Conservation (phyloP, 805 yeast species). For the Ogataea pignaliae region DNA sequence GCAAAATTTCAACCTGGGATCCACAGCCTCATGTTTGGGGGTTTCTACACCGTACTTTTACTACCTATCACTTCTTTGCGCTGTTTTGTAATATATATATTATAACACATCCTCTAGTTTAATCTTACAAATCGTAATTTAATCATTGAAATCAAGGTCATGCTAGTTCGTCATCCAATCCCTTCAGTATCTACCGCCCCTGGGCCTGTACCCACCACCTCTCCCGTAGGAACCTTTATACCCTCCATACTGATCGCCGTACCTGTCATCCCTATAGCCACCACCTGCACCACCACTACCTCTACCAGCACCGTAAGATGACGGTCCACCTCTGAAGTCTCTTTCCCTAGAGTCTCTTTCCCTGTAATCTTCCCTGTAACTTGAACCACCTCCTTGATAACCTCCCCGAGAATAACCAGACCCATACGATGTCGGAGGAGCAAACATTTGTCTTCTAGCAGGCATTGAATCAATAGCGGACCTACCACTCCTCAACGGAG, state of each 20-base stretch:
- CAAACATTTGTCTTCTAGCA: constrained; percentile 12
- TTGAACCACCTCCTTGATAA: neutral
- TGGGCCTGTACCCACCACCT: neutral
- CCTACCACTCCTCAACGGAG: too few species aligned
- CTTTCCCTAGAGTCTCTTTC: constrained; percentile 3
- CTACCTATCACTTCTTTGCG: neutral
- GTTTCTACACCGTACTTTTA: neutral
- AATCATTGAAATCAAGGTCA: too few species aligned
- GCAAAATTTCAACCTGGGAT: too few species aligned
- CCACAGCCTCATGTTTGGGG: too few species aligned
- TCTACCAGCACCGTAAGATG: constrained; percentile 6
- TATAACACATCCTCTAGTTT: too few species aligned
- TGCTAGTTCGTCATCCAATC: too few species aligned
- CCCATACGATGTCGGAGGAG: constrained; percentile 15
- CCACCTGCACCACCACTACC: neutral
- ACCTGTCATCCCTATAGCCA: too few species aligned
- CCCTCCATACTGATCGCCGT: neutral
- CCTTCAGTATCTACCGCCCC: constrained; percentile 4
- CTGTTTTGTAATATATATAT: too few species aligned
- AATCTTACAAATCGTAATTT: too few species aligned
- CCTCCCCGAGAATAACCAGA: neutral
- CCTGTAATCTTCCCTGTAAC: neutral
- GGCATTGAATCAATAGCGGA: too few species aligned
- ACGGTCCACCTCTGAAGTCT: neutral
- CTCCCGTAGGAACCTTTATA: neutral